Percentiles rank a stretch among this genome's conserved stretches.
phyloP scores from a whole-genome alignment of 257 asterid species.

The Penstemon eatonii region DNA sequence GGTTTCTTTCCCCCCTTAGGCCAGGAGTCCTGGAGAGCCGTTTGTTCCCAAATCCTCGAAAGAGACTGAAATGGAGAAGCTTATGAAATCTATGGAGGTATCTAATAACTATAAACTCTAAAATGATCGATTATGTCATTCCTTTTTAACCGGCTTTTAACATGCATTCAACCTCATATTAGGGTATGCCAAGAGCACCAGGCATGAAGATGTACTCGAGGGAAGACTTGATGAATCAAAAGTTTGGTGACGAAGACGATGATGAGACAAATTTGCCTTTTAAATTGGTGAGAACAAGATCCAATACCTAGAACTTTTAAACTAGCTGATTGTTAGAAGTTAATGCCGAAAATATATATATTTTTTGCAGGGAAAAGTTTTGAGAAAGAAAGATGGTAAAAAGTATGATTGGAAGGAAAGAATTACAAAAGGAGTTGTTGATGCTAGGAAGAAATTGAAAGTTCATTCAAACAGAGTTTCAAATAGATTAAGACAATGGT shows the following conservation, averaged over 20 bases:
- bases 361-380: conserved; percentile 57
- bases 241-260: conserved; percentile 65
- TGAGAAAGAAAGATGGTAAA: conserved; percentile 48
- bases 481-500: conserved; percentile 31
- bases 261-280: conserved; percentile 63
- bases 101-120: not conserved
- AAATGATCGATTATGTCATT: conserved; percentile 10
- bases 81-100: conserved; percentile 92
- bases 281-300: conserved; percentile 50
- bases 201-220: conserved; percentile 93
- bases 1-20: conserved; percentile 41
- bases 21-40: conserved; percentile 81
- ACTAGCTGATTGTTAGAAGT: not conserved
- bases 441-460: conserved; percentile 56
- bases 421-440: conserved; percentile 46
- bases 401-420: conserved; percentile 65
- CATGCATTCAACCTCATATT: conserved; percentile 7
- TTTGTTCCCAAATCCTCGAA: conserved; percentile 77
- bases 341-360: not conserved
- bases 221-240: conserved; percentile 85
- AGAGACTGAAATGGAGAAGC: conserved; percentile 91
- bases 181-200: conserved; percentile 98
- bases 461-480: conserved; percentile 51
- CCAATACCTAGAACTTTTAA: not conserved
- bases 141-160: not conserved